These are phyloP conservation scores for Magnolia officinalis DNA, from an alignment of 164 flowering plant species.

Conservation along the genomic window DNA sequence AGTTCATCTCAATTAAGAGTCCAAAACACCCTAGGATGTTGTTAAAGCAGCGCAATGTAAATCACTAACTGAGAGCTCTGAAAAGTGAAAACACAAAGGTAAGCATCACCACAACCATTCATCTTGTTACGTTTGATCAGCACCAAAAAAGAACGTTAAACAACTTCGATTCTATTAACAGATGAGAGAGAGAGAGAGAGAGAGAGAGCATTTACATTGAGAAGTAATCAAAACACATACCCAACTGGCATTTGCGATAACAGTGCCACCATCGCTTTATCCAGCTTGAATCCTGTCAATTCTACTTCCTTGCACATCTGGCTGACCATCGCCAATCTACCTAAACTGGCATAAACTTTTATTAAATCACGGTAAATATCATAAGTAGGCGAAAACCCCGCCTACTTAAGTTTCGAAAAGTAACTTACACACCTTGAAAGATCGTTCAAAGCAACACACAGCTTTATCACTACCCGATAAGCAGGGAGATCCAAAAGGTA, in stretches of 20 bases:
- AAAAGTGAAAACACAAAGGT: too few species aligned
- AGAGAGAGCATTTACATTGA: too few species aligned
- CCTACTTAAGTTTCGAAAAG: constrained; percentile 73
- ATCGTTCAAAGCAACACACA: constrained; percentile 70
- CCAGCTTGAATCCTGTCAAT: constrained; percentile 67
- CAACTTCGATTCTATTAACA: too few species aligned
- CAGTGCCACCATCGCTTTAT: constrained; percentile 31
- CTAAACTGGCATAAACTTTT: constrained; percentile 45
- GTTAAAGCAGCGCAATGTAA: too few species aligned
- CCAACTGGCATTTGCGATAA: constrained; percentile 30
- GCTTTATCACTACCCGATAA: constrained; percentile 68
- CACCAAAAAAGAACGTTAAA: too few species aligned
- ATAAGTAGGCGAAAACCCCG: constrained; percentile 66
- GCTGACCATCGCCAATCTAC: constrained; percentile 70
- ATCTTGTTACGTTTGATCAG: too few species aligned
- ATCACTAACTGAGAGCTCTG: too few species aligned
- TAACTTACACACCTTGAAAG: constrained; percentile 65
- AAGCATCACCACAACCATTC: too few species aligned
- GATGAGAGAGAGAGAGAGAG: constrained; percentile 20
- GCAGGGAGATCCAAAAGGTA: constrained; percentile 84
- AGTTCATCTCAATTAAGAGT: too few species aligned
- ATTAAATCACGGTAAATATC: constrained; percentile 68
- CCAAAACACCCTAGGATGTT: too few species aligned
- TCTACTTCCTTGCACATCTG: constrained; percentile 69
- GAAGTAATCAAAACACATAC: too few species aligned